A percentile compares a stretch with the other conserved stretches of the same genome.
These are phyloP conservation scores for Mycena olivaceomarginata DNA, from an alignment of 768 basidiomycete species.

Conservation along the genomic window DNA sequence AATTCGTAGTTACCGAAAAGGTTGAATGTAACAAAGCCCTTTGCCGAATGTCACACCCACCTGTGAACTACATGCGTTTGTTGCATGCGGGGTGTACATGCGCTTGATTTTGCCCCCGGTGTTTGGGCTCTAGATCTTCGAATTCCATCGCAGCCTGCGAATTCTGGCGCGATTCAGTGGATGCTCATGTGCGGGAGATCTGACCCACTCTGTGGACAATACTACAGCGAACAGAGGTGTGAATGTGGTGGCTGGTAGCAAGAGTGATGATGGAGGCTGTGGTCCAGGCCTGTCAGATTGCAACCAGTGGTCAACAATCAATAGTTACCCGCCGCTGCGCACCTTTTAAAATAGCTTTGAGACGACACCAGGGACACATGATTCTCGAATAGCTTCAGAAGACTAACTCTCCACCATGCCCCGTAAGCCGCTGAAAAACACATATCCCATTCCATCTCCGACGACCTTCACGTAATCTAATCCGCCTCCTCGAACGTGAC, in stretches of 20 bases:
- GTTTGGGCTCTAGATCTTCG: conserved; percentile 1
- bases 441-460: too few species aligned
- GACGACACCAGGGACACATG: not conserved
- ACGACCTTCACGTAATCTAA: too few species aligned
- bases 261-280: conserved; percentile 7
- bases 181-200: not conserved
- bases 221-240: conserved; percentile 2
- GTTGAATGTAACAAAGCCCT: too few species aligned
- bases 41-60: too few species aligned
- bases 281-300: conserved; percentile 1
- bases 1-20: too few species aligned
- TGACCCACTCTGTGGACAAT: conserved; percentile 1
- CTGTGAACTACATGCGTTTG: too few species aligned
- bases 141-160: not conserved
- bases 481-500: too few species aligned
- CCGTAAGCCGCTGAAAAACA: too few species aligned
- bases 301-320: not conserved
- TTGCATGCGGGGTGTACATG: too few species aligned
- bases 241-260: conserved; percentile 4
- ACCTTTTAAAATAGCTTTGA: conserved; percentile 2
- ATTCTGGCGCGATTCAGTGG: not conserved
- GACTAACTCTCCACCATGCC: too few species aligned
- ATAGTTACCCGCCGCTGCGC: not conserved
- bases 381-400: too few species aligned
- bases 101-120: too few species aligned